Base-by-base conservation (phyloP, 805 yeast genomes). In the Wickerhamomyces kurtzmanii region DNA sequence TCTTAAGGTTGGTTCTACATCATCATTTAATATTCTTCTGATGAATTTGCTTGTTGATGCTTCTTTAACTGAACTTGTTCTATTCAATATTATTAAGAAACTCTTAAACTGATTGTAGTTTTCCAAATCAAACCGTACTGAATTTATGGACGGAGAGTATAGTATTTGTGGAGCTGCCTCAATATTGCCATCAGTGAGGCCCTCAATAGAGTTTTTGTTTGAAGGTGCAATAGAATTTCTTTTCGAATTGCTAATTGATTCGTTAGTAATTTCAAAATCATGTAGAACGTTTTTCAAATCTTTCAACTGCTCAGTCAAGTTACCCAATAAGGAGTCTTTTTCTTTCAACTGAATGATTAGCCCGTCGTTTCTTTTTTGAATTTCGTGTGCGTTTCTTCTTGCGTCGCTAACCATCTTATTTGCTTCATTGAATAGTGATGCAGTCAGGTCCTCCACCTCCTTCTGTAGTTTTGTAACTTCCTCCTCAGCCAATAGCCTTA, bases 381-480 rank as follows among this genome's bases (percentile, higher is more conserved):
- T 62, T 19, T 70, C 72, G 44, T 75, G 65, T 5, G 76, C 68
- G 31, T 77, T 80, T 29, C 72, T 63, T 34, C 82, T 71, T 0
- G 94, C 94, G 36, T 75, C 71, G 27, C 79, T 72, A 6, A 84
- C 95, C 83, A 83, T 82, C 27, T 68, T 65, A 47, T 84, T 84
- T 10, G 95, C 95, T 46, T 85, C 91, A 36, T 72, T 79, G 46
- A 84, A 84, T 18, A 84, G 55, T 2, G 86, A 72, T 2, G 77
- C 83, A 1, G 86, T 71, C 26, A 84, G 54, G 22, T 83, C 94
- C 45, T 82, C 91, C 20, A 84, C 80, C 47, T 84, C 95, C 18
- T 65, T 70, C 36, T 77, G 71, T 28, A 84, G 53, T 32, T 67
- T 64, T 25, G 67, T 59, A 12, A 70, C 76, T 39, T 78, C 82